These are phyloP conservation scores for Aspergillus egyptiacus DNA, from an alignment of 495 filamentous ascomycete genomes.

Conservation along the genomic window DNA sequence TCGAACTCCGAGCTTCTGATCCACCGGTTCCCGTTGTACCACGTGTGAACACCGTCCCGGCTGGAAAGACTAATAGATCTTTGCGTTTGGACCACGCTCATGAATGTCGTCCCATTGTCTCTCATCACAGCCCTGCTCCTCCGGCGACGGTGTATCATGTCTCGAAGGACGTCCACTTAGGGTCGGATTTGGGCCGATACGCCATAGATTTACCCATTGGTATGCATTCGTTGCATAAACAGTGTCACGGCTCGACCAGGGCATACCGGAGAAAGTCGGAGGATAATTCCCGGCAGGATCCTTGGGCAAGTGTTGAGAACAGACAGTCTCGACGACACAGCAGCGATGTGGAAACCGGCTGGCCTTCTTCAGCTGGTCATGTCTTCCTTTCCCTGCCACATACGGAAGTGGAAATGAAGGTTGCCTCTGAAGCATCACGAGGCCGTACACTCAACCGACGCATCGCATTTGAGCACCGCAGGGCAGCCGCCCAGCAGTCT, in stretches of 20 bases:
- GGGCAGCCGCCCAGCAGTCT: constrained; percentile 20
- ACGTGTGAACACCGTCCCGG: background rate
- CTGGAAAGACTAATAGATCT: background rate
- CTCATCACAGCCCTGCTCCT: too few species aligned
- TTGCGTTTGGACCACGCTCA: background rate
- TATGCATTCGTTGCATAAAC: background rate
- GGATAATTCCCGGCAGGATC: background rate
- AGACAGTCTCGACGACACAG: background rate
- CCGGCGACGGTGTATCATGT: too few species aligned
- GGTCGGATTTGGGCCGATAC: background rate
- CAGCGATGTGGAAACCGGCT: background rate
- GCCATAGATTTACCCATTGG: background rate
- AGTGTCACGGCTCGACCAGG: background rate
- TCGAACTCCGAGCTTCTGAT: background rate
- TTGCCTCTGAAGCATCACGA: constrained; percentile 17
- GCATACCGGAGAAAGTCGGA: background rate
- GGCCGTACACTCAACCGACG: constrained; percentile 31
- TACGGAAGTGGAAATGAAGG: background rate
- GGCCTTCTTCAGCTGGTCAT: background rate
- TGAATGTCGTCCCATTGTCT: too few species aligned
- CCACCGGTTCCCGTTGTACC: background rate
- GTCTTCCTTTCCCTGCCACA: background rate
- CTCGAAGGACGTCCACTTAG: background rate
- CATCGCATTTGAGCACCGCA: constrained; percentile 22
- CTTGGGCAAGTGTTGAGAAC: background rate